phyloP scores from a whole-genome alignment of 2,329 filamentous ascomycete genomes.

The Neurospora sp. region DNA sequence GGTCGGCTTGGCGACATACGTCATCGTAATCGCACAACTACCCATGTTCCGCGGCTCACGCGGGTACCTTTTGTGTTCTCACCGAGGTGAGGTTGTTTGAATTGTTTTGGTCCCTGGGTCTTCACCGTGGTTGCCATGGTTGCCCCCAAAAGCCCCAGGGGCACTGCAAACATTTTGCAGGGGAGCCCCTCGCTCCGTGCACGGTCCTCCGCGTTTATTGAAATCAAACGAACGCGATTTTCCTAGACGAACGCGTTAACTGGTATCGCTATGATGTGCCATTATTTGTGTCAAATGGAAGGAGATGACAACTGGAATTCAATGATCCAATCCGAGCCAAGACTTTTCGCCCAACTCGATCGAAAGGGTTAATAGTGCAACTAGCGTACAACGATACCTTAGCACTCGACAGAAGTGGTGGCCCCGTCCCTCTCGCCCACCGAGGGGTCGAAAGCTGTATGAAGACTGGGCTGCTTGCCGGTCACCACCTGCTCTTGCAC shows the following conservation, averaged over 20 bases:
- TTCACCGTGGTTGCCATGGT: background rate
- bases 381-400: background rate
- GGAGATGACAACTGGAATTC: background rate
- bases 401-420: background rate
- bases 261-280: background rate
- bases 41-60: background rate
- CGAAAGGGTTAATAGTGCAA: background rate
- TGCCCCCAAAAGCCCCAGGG: background rate
- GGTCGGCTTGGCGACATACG: background rate
- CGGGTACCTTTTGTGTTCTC: background rate
- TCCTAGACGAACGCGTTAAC: background rate
- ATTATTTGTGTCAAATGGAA: background rate
- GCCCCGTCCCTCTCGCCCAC: background rate
- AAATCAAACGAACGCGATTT: background rate
- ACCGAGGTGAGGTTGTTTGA: background rate
- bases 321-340: background rate
- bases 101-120: background rate
- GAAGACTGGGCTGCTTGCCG: slow-evolving; percentile 14
- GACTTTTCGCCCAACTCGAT: background rate
- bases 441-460: slow-evolving; percentile 11
- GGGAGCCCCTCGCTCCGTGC: background rate
- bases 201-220: background rate
- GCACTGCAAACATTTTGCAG: background rate
- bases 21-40: background rate
- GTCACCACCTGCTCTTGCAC: slow-evolving; percentile 13